A percentile compares a stretch with the other conserved stretches of the same genome.
These are phyloP conservation scores for Saposhnikovia divaricata DNA, from an alignment of 129 eudicot species.

Conservation along the genomic window DNA sequence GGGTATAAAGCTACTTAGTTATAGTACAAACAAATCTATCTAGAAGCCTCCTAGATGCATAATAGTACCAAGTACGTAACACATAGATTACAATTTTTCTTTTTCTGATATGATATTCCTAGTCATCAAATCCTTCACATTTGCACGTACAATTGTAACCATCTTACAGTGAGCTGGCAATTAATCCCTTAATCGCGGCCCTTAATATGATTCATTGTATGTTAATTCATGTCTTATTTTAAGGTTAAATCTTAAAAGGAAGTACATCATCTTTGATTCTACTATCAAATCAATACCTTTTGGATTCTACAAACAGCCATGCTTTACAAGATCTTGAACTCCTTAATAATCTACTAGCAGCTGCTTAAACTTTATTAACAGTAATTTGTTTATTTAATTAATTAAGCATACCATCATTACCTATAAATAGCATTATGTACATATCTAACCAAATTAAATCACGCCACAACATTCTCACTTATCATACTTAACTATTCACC, in stretches of 20 bases:
- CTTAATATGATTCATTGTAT: constrained; percentile 1
- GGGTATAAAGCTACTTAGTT: no score
- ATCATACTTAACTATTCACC: constrained; percentile 11
- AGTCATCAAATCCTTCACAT: background rate
- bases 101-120: background rate
- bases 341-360: constrained; percentile 9
- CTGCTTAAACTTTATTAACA: background rate
- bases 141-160: background rate
- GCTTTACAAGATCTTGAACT: constrained; percentile 10
- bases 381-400: constrained; percentile 16
- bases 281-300: constrained; percentile 8
- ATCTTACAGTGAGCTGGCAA: background rate
- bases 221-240: background rate
- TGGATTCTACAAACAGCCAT: background rate
- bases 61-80: background rate
- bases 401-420: constrained; percentile 27
- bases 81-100: background rate
- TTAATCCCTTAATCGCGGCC: background rate
- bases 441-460: constrained; percentile 26
- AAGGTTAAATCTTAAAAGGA: constrained; percentile 15
- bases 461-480: constrained; percentile 21
- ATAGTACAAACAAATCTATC: background rate
- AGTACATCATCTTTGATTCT: constrained; percentile 20
- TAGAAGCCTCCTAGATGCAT: constrained; percentile 6
- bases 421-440: constrained; percentile 41